phyloP scores from a whole-genome alignment of 2,329 filamentous ascomycete species.

The Colletotrichum tropicicola region DNA sequence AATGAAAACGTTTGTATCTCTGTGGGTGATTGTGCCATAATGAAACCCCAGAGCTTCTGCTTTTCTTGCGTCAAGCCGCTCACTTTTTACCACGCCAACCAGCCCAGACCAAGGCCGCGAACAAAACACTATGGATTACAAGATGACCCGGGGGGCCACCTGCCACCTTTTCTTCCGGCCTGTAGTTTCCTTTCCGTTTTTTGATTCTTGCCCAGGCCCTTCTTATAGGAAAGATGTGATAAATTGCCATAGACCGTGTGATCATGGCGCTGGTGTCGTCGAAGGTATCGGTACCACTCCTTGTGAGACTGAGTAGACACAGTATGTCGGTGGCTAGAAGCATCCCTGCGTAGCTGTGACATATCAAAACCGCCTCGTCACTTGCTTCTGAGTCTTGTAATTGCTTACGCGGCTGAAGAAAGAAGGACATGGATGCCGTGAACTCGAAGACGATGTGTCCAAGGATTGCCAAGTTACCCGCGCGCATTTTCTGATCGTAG shows the following conservation, averaged over 20 bases:
- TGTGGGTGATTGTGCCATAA: no score
- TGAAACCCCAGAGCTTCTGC: background rate
- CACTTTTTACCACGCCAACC: background rate
- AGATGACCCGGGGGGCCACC: conserved; percentile 7
- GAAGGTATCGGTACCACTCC: background rate
- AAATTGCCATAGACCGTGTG: background rate
- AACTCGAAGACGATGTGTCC: conserved; percentile 1
- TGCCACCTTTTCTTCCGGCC: background rate
- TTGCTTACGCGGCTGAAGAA: background rate
- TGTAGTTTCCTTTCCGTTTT: background rate
- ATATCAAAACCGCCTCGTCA: conserved; percentile 8
- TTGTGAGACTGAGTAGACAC: background rate
- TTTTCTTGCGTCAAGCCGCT: background rate
- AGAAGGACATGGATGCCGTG: conserved; percentile 5
- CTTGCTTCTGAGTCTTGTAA: background rate
- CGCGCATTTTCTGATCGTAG: background rate
- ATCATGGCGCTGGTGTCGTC: background rate
- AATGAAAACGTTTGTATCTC: background rate
- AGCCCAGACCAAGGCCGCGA: background rate
- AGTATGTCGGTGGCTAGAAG: conserved; percentile 3
- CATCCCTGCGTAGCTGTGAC: conserved; percentile 11
- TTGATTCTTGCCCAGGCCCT: conserved; percentile 9
- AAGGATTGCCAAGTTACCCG: background rate
- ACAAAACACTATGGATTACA: background rate
- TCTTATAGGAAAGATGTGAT: conserved; percentile 8